Base-by-base conservation (phyloP, 108 stramenopile species). In the Skeletonema tropicum region DNA sequence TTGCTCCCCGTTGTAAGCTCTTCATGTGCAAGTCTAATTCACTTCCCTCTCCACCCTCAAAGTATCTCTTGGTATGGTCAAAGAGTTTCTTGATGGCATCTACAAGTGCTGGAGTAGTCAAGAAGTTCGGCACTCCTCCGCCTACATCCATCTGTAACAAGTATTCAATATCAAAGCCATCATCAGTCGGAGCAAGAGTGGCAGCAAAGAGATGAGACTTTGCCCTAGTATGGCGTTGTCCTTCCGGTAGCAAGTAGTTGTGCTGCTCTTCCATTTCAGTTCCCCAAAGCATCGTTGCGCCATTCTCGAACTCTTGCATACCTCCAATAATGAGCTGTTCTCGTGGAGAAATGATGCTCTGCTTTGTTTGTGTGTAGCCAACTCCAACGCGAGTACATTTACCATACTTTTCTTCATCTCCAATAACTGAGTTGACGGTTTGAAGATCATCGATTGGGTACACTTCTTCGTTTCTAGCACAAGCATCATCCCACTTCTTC, bases 231-330 rank as follows among this genome's bases (percentile, higher is more conserved):
- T 71, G 77, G 39, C 82, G 77, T 35, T 74, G 63, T 36, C 75
- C 75, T 9, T 73, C 66, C 32, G 82, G 82, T 3, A 83, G 33
- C 36, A 83, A 38, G 35, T 83, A 77, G 55, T 83, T 76, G 73
- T 83, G 82, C 32, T 63, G 74, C 42, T 83, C 82, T 23, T 83
- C 82, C 82, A 83, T 78, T 41, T 83, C 82, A 12, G 82, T 83
- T 15, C 82, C 82, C 82, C 82, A 83, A 7, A 76, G 64, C 35
- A 83, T 76, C 3, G 77, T 79, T 6, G 75, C 68, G 5, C 82
- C 82, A 64, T 83, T 68, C n/a, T 68, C 21, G 33, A 78, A 83
- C 30, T 83, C 70, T 68, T 83, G 82, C 42, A 70, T 64, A 2
- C 82, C 82, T 17, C 77, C 77, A 23, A 77, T 36, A 17, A 75